Evolutionary conservation across 192 early-diverging fungal species (phyloP), one percentile per base, ranked within the genome.

Genomic region (Coemansia sp.): DNA sequence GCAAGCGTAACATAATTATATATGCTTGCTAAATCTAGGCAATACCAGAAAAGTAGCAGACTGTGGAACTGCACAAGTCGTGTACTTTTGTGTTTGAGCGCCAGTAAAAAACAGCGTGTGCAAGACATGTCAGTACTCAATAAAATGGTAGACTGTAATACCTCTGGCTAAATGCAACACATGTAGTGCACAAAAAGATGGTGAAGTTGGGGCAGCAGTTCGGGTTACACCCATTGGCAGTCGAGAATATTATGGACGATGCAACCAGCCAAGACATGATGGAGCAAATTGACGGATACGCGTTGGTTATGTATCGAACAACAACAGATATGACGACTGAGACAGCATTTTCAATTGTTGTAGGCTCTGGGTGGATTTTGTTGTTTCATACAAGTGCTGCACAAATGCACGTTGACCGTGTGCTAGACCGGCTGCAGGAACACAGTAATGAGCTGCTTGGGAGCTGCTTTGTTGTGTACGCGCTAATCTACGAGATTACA

Each of bases 201-300:
- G 56, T 72, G 13, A 63, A 61, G 35, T 55, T 89, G 20, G 84
- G 37, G 4, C 64, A 86, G 72, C 73, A 22, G 22, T 22, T 22
- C 22, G 22, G 85, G 11, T 92, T 95, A 16, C 93, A 97, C 68
- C 91, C 93, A 23, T 71, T 95, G 32, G 94, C 95, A 1, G 84
- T 85, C 18, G 93, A 98, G 69, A 94, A 96, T 63, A 94, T 98
- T 66, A 66, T 67, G 50, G 88, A 87, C 14, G 82, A 91, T 56
- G 87, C 52, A 9, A 37, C 20, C 19, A 47, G 43, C 62, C 24
- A n/a, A 2, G 59, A 69, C 50, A 73, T 69, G 38, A 43, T 56
- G 39, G 55, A 78, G 27, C 13, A 35, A 1, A 19, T 45, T 62
- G 4, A 13, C 14, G 9, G 51, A 20, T 54, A 54, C 53, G 29